These are phyloP conservation scores for Lichtheimia ramosa DNA, from an alignment of 371 early-diverging fungal genomes.

Conservation along the genomic window DNA sequence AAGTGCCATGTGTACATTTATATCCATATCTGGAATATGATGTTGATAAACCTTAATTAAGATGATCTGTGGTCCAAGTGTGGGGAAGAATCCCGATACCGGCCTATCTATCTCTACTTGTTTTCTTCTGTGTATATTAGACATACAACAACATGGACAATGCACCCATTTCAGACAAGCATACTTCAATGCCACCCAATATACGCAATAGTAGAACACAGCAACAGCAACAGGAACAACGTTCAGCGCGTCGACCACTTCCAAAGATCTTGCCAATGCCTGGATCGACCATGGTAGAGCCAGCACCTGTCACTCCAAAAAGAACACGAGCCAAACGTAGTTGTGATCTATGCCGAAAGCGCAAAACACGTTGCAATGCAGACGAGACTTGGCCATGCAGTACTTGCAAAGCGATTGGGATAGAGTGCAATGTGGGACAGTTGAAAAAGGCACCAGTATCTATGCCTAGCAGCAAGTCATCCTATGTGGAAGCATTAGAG, in stretches of 20 bases:
- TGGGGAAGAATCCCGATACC: too few relatives aligned
- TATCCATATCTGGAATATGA: too few relatives aligned
- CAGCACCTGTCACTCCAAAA: slow-evolving; percentile 2
- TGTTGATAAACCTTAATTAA: too few relatives aligned
- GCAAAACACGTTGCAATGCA: slow-evolving; percentile 15
- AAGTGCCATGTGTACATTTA: too few relatives aligned
- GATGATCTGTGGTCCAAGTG: too few relatives aligned
- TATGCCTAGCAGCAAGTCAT: neutral
- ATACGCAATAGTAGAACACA: too few relatives aligned
- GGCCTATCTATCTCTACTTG: too few relatives aligned
- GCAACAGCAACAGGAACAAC: neutral
- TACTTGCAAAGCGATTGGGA: slow-evolving; percentile 11
- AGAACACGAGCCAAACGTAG: slow-evolving; percentile 23
- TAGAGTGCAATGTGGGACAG: slow-evolving; percentile 8
- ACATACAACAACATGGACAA: too few relatives aligned
- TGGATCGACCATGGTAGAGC: neutral
- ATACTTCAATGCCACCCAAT: too few relatives aligned
- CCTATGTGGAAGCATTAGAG: slow-evolving; percentile 37
- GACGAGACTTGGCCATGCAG: slow-evolving; percentile 14
- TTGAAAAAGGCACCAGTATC: neutral
- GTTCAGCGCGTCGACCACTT: neutral
- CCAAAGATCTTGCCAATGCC: slow-evolving; percentile 6
- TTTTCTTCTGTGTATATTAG: too few relatives aligned
- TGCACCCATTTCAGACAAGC: too few relatives aligned
- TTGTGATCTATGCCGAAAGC: slow-evolving; percentile 21